A percentile compares a stretch with the other conserved stretches of the same genome.
Conservation (phyloP, 495 filamentous ascomycete species). For the Pyrenopolyporus hunteri region DNA sequence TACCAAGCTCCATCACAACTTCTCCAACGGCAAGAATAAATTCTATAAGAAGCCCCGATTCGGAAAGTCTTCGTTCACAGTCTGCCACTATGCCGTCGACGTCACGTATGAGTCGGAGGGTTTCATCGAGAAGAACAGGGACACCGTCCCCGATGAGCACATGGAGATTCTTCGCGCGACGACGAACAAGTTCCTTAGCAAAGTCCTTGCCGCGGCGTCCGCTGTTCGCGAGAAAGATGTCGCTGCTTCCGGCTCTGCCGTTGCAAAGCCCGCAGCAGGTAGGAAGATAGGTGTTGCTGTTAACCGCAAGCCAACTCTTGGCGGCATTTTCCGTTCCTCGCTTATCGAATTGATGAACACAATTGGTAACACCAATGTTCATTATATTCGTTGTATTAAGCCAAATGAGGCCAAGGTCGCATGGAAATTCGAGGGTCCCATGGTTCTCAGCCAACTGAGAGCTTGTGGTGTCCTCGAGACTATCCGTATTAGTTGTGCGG, state of each 20-base stretch:
- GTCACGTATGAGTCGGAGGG: conserved; percentile 99
- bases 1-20: conserved; percentile 95
- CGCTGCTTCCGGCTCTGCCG: conserved; percentile 67
- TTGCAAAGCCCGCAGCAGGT: conserved; percentile 72
- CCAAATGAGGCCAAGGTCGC: conserved; percentile 96
- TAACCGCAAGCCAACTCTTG: conserved; percentile 94
- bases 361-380: conserved; percentile 96
- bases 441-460: conserved; percentile 96
- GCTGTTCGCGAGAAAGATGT: conserved; percentile 88
- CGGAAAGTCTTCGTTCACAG: conserved; percentile 96
- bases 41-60: conserved; percentile 99
- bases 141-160: conserved; percentile 98
- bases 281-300: conserved; percentile 88
- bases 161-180: conserved; percentile 88
- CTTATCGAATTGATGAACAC: conserved; percentile 98
- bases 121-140: conserved; percentile 99
- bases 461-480: conserved; percentile 99
- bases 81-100: conserved; percentile 98
- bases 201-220: conserved; percentile 84
- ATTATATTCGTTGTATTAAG: conserved; percentile 99
- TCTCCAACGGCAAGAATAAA: conserved; percentile 86
- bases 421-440: conserved; percentile 98
- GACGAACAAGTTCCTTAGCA: conserved; percentile 81
- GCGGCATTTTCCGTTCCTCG: conserved; percentile 98
- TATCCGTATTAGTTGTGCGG: conserved; percentile 95